Evolutionary conservation across 2,329 filamentous ascomycete genomes (phyloP), one percentile per base, ranked within the genome.

Genomic region (Stemphylium lycopersici): DNA sequence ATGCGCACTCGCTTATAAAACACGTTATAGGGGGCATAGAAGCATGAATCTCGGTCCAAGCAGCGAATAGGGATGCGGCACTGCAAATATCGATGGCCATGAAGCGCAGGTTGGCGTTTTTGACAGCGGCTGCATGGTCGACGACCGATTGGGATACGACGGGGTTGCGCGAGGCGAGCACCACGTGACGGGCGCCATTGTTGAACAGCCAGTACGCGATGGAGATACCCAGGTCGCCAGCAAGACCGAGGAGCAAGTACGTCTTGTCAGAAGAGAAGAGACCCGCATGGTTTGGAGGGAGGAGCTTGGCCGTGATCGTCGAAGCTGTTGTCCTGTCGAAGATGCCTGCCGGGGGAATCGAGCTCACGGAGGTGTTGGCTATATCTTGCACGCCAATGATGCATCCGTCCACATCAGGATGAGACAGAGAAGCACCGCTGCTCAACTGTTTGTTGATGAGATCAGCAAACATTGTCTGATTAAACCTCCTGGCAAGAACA

Each of bases 111-210:
- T n/a, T 26, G 10, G 58, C 60, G 6, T 52, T 57, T 11, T 37
- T 24, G 6, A 24, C 22, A 6, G 4, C 0, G 13, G 38, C 6
- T 45, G 11, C 2, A 60, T 50, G 18, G 48, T 18, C 6, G 38
- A 39, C 3, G 58, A 6, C 57, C 56, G 47, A 2, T n/a, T 48
- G 44, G 13, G 76, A 63, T 2, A 79, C 52, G 2, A 71, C 61
- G 3, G 77, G 75, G 11, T 68, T 71, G 1, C 80, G 74, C 41
- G 76, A 79, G 0, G 76, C 72, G 2, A 83, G 22, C 4, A 61
- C 59, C 18, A 72, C 36, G 20, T 64, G n/a, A 13, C 50, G 47
- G 3, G 68, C 70, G 0, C 66, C 66, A 16, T 61, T 48, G 2
- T n/a, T 12, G 2, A 67, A 44, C 68, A 71, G 69, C 61, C 62